Conservation (phyloP, 2,329 filamentous ascomycete genomes). For the Phoma sp. region DNA sequence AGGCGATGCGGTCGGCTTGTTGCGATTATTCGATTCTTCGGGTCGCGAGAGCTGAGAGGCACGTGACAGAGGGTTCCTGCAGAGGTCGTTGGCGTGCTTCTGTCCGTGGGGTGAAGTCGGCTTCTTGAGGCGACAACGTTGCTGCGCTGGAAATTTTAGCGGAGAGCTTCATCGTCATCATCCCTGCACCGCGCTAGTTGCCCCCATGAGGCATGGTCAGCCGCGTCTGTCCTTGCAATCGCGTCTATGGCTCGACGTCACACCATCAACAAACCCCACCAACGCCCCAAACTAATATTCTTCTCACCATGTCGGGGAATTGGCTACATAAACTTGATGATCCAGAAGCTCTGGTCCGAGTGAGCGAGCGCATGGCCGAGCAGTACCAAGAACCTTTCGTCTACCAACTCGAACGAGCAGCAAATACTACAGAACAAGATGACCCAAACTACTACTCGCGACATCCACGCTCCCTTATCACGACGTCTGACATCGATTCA, state of each 20-base stretch:
- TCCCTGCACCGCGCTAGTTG: slow-evolving; percentile 14
- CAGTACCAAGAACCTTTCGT: slow-evolving; percentile 36
- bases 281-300: background rate
- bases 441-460: slow-evolving; percentile 52
- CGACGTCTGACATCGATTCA: slow-evolving; percentile 43
- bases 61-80: background rate
- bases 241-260: slow-evolving; percentile 33
- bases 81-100: background rate
- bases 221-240: slow-evolving; percentile 16
- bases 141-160: slow-evolving; percentile 41
- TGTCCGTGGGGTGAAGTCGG: background rate
- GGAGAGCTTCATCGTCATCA: slow-evolving; percentile 22
- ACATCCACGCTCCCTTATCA: slow-evolving; percentile 44
- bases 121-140: slow-evolving; percentile 7
- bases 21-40: background rate
- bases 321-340: background rate
- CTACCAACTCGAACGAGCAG: slow-evolving; percentile 34
- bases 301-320: background rate
- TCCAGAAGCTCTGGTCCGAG: background rate
- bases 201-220: slow-evolving; percentile 19
- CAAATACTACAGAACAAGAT: slow-evolving; percentile 33
- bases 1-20: background rate
- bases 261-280: slow-evolving; percentile 19
- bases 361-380: slow-evolving; percentile 2
- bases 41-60: background rate